Percentiles rank a stretch among this genome's conserved stretches.
phyloP scores from a whole-genome alignment of 768 basidiomycete species.

The Leccinum truebloodii region DNA sequence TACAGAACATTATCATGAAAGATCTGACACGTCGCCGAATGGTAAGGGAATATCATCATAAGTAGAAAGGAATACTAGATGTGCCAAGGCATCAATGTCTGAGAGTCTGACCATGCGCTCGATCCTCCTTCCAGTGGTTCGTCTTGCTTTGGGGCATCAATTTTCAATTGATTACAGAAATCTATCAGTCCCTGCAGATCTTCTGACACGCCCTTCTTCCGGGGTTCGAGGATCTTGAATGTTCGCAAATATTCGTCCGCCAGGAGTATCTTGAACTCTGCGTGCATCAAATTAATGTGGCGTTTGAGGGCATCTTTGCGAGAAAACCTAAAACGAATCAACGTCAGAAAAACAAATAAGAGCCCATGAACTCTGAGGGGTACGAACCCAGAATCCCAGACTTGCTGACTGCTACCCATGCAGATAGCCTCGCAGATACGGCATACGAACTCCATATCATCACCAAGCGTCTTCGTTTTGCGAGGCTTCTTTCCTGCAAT shows the following conservation, averaged over 20 bases:
- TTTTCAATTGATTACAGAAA: background rate
- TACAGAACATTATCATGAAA: too few species aligned
- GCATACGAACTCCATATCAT: background rate
- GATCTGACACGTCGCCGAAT: too few species aligned
- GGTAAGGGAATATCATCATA: background rate
- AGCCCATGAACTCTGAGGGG: background rate
- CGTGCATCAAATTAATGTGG: background rate
- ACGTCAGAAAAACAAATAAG: background rate
- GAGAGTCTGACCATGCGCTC: too few species aligned
- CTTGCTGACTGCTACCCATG: background rate
- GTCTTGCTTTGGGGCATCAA: background rate
- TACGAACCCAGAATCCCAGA: too few species aligned
- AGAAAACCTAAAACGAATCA: slow-evolving; percentile 1
- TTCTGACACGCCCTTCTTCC: background rate
- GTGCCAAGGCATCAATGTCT: too few species aligned
- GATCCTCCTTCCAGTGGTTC: background rate
- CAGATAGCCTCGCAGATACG: background rate
- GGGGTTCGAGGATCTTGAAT: background rate
- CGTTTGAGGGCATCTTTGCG: slow-evolving; percentile 14
- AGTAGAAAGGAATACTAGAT: background rate
- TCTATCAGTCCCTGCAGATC: background rate
- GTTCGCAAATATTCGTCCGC: rapidly evolving
- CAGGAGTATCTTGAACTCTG: background rate
- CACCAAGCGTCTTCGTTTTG: background rate
- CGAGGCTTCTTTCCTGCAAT: background rate